Base-by-base conservation (phyloP, 1,284 basidiomycete genomes). In the Boletus mariae region DNA sequence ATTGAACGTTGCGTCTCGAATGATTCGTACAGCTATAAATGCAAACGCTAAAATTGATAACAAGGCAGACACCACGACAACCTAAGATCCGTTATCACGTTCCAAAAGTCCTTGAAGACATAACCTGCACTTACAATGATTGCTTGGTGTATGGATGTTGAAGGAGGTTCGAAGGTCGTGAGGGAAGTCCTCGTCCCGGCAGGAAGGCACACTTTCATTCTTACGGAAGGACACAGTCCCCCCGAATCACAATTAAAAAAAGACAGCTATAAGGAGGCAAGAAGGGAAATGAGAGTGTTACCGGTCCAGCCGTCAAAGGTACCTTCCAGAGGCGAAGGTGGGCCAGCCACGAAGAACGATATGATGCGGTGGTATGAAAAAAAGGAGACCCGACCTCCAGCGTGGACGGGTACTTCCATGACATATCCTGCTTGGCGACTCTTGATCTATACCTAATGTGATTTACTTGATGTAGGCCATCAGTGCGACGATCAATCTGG, bases 331-430 rank as follows among this genome's bases (percentile, higher is more conserved):
- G 73, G 73, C 62, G 66, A 56, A 61, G 53, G 65, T 61, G 72
- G 73, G 69, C 74, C 75, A 61, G 75, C 73, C 78, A 73, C 65
- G 66, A 65, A 57, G 65, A 73, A 72, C 61, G 55, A 67, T 62
- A 12, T 56, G 28, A 32, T 13, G 56, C 56, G 57, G 64, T 58
- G 61, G 53, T 49, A 51, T 40, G 56, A 53, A 44, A 43, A 32
- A 47, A 50, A 50, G 48, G 26, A 40, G 32, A 53, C 44, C 44
- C 26, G 5, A 45, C 20, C 12, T 15, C 42, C 17, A 10, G 9
- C 45, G 45, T n/a, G 25, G 5, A 45, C 28, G 28, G 5, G 47
- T 42, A 52, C 43, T 49, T 54, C 44, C 25, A 34, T 41, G 40
- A 44, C 25, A 48, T 28, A 17, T 29, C 8, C 8, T 6, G 5